These are phyloP conservation scores for Dissophora ornata DNA, from an alignment of 192 early-diverging fungal genomes.

Conservation along the genomic window DNA sequence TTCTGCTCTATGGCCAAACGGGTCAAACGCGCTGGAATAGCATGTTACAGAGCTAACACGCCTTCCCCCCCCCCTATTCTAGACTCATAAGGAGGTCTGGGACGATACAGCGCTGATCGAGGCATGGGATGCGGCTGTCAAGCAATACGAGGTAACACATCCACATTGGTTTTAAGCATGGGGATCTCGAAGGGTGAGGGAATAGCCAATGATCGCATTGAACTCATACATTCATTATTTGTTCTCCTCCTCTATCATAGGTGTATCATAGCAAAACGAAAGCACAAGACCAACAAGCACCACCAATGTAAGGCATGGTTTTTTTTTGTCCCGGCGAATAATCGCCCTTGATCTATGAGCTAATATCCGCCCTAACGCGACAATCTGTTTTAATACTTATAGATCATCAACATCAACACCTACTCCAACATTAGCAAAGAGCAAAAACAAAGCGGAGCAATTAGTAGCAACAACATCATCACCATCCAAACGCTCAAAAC, in stretches of 20 bases:
- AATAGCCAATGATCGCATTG: not conserved
- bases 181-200: too few species aligned
- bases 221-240: too few species aligned
- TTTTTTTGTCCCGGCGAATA: too few species aligned
- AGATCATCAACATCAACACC: too few species aligned
- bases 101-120: slow-evolving; percentile 71
- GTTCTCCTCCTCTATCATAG: not conserved
- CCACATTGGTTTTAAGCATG: too few species aligned
- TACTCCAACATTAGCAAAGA: too few species aligned
- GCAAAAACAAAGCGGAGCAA: not conserved
- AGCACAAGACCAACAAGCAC: slow-evolving; percentile 6
- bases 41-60: not conserved
- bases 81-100: slow-evolving; percentile 63
- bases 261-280: slow-evolving; percentile 17
- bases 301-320: too few species aligned
- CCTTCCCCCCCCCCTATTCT: not conserved
- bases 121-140: slow-evolving; percentile 71
- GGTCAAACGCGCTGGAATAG: not conserved
- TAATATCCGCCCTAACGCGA: too few species aligned
- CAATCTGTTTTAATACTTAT: too few species aligned
- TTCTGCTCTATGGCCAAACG: too few species aligned
- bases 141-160: slow-evolving; percentile 66
- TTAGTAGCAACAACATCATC: not conserved
- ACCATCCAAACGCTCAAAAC: not conserved
- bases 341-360: not conserved